Conservation (phyloP, 768 basidiomycete genomes). For the Naematelia encephala region DNA sequence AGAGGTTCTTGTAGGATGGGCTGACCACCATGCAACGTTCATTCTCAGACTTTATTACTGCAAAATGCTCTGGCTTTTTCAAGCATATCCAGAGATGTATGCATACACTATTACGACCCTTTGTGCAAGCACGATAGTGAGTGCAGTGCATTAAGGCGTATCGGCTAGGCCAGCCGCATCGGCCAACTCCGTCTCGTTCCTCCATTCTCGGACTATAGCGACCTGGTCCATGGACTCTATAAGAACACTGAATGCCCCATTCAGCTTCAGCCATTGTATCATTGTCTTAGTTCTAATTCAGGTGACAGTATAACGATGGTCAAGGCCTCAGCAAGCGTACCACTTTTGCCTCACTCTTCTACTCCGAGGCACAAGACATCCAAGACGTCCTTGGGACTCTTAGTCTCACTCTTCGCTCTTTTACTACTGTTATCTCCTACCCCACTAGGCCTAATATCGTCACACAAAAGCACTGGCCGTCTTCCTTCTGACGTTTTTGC, state of each 20-base stretch:
- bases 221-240: too few species aligned
- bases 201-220: background rate
- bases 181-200: background rate
- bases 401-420: slow-evolving; percentile 19
- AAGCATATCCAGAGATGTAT: too few species aligned
- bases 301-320: background rate
- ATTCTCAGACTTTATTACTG: too few species aligned
- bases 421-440: slow-evolving; percentile 9
- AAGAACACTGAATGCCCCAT: too few species aligned
- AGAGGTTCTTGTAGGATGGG: slow-evolving; percentile 5
- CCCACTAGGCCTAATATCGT: slow-evolving; percentile 7
- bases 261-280: too few species aligned
- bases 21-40: too few species aligned
- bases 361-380: slow-evolving; percentile 2
- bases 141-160: background rate
- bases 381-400: slow-evolving; percentile 7
- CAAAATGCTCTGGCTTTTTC: too few species aligned
- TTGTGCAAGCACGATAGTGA: too few species aligned
- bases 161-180: too few species aligned
- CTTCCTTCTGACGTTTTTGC: background rate
- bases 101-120: background rate
- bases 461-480: background rate
- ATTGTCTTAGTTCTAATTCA: background rate
- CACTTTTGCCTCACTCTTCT: slow-evolving; percentile 7
- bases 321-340: background rate